A percentile compares a stretch with the other conserved stretches of the same genome.
phyloP scores from a whole-genome alignment of 306 rosid species.

The Vigna nakashimae region DNA sequence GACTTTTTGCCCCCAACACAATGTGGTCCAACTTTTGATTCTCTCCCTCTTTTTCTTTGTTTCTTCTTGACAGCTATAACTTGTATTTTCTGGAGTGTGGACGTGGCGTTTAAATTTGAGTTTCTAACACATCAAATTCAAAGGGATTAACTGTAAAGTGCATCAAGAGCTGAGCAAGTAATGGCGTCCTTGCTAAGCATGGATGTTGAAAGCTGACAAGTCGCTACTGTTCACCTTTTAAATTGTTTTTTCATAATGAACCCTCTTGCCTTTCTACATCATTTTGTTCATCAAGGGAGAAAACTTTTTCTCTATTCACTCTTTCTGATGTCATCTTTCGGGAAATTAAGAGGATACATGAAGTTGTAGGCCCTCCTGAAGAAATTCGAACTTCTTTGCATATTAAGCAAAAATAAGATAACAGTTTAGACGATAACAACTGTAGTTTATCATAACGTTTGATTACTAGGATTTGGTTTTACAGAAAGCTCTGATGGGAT shows the following conservation, averaged over 20 bases:
- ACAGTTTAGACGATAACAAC: not conserved
- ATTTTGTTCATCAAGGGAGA: not conserved
- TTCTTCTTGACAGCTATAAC: slow-evolving; percentile 16
- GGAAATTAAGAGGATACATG: not conserved
- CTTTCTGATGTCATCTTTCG: not conserved
- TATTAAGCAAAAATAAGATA: not conserved
- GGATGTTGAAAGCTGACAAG: slow-evolving; percentile 31
- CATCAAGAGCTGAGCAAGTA: not conserved
- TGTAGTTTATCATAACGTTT: not conserved
- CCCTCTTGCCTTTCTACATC: slow-evolving; percentile 2
- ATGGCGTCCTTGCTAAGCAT: slow-evolving; percentile 36
- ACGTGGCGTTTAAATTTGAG: slow-evolving; percentile 22
- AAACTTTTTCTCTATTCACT: not conserved
- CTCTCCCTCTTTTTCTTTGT: slow-evolving; percentile 12
- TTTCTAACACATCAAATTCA: slow-evolving; percentile 26
- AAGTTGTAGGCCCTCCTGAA: not conserved
- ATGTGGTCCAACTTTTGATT: slow-evolving; percentile 29
- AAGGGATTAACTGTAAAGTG: slow-evolving; percentile 41
- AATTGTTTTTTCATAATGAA: slow-evolving; percentile 30
- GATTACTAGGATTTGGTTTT: not conserved
- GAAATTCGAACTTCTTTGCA: not conserved
- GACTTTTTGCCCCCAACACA: slow-evolving; percentile 12
- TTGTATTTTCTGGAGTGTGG: not conserved
- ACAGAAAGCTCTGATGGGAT: not conserved
- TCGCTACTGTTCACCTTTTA: slow-evolving; percentile 33